Evolutionary conservation across 495 filamentous ascomycete genomes (phyloP).

Genomic region (Pyronema omphalodes): DNA sequence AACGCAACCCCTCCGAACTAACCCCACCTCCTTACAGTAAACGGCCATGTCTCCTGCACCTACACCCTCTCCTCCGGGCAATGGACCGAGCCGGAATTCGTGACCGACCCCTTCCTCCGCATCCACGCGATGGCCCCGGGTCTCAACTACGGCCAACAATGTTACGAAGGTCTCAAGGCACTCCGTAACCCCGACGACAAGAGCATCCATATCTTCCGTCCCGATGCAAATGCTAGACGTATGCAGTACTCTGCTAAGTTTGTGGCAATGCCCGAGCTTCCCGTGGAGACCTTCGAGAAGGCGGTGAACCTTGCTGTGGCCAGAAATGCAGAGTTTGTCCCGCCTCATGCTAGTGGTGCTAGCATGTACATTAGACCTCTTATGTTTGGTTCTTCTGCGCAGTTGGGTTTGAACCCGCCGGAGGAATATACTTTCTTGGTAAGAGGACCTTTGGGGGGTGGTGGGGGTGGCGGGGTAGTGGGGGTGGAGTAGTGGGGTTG

Average conservation of each 20-base stretch:
- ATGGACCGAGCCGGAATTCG: constrained; percentile 58
- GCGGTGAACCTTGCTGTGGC: constrained; percentile 63
- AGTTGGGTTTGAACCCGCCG: constrained; percentile 62
- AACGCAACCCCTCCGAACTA: background rate
- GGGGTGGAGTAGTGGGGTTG: background rate
- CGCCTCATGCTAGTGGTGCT: constrained; percentile 63
- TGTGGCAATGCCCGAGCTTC: constrained; percentile 60
- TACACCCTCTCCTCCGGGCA: constrained; percentile 48
- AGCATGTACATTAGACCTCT: constrained; percentile 79
- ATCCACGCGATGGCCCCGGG: constrained; percentile 82
- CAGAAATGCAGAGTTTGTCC: constrained; percentile 73
- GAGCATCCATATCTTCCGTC: constrained; percentile 62
- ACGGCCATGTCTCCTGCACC: constrained; percentile 59
- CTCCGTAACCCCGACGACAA: constrained; percentile 50
- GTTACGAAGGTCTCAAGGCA: constrained; percentile 84
- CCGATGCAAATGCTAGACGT: constrained; percentile 58
- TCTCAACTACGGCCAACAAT: constrained; percentile 82
- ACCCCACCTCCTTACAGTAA: constrained; percentile 35
- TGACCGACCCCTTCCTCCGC: constrained; percentile 56
- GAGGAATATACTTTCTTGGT: constrained; percentile 81
- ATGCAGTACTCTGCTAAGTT: constrained; percentile 60
- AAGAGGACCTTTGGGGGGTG: too few species aligned
- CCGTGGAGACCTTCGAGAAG: constrained; percentile 49
- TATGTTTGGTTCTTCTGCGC: constrained; percentile 64
- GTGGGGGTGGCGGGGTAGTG: background rate